phyloP scores from a whole-genome alignment of 164 flowering plant species.

The Aristolochia contorta region DNA sequence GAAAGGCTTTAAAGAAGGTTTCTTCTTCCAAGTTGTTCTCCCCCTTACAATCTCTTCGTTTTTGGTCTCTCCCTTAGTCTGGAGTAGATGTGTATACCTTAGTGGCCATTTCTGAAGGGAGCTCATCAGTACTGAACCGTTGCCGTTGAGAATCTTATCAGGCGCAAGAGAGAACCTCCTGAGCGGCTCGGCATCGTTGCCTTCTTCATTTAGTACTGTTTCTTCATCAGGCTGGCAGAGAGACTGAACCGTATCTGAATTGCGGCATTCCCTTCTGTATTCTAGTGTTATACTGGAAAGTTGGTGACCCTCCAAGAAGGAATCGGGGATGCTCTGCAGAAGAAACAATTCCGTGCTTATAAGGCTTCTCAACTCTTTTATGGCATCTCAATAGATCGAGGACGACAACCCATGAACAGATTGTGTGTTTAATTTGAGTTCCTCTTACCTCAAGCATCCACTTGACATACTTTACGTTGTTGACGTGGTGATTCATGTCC shows the following conservation, averaged over 20 bases:
- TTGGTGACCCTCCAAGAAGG: constrained; percentile 38
- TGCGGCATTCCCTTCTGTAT: constrained; percentile 60
- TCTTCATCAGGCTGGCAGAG: constrained; percentile 46
- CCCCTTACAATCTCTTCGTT: constrained; percentile 58
- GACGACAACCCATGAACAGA: not conserved
- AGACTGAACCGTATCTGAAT: constrained; percentile 50
- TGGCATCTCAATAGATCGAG: too few relatives aligned
- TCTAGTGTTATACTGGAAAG: constrained; percentile 43
- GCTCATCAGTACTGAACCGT: constrained; percentile 16
- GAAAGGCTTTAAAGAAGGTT: constrained; percentile 15
- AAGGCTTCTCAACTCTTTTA: not conserved
- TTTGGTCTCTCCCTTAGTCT: constrained; percentile 24
- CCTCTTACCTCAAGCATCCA: constrained; percentile 64
- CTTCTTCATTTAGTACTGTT: constrained; percentile 12
- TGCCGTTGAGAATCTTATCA: constrained; percentile 23
- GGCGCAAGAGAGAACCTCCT: constrained; percentile 28
- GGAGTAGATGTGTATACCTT: constrained; percentile 48
- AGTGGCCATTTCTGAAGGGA: constrained; percentile 21
- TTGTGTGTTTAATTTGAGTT: not conserved
- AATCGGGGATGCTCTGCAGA: constrained; percentile 48
- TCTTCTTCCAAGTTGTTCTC: constrained; percentile 47
- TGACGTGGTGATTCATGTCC: constrained; percentile 71
- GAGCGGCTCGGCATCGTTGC: constrained; percentile 6
- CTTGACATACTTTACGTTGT: constrained; percentile 53
- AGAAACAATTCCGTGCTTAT: not conserved